These are phyloP conservation scores for Sporothrix luriei DNA, from an alignment of 2,329 filamentous ascomycete genomes.

Conservation along the genomic window DNA sequence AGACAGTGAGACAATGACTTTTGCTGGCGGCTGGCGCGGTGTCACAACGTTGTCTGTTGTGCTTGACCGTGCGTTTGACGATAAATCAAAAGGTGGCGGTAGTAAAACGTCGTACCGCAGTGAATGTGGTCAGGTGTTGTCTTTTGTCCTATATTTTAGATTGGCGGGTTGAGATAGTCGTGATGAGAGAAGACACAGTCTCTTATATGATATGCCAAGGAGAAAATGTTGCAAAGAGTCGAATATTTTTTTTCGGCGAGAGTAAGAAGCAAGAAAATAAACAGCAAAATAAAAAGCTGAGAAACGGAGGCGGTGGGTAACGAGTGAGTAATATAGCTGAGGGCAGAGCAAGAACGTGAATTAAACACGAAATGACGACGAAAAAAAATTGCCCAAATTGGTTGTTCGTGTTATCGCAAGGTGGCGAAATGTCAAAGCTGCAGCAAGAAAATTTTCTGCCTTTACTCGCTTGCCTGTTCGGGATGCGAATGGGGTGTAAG, in stretches of 20 bases:
- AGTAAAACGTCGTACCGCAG: neutral
- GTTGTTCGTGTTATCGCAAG: slow-evolving; percentile 29
- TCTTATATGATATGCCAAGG: slow-evolving; percentile 1
- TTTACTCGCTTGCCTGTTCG: slow-evolving; percentile 32
- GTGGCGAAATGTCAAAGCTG: slow-evolving; percentile 31
- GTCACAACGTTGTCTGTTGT: slow-evolving; percentile 19
- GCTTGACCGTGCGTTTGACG: slow-evolving; percentile 20
- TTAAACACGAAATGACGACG: slow-evolving; percentile 21
- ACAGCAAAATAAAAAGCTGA: neutral
- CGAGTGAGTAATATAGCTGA: slow-evolving; percentile 26
- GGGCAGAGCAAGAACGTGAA: slow-evolving; percentile 16
- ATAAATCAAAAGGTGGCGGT: slow-evolving; percentile 4
- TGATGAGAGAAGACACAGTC: neutral
- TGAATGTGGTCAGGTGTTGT: slow-evolving; percentile 23
- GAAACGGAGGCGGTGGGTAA: slow-evolving; percentile 14
- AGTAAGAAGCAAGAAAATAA: neutral
- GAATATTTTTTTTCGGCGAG: neutral
- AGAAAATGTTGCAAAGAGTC: neutral
- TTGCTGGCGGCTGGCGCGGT: slow-evolving; percentile 7
- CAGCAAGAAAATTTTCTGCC: slow-evolving; percentile 26
- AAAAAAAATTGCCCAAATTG: slow-evolving; percentile 13
- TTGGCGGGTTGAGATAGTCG: slow-evolving; percentile 1
- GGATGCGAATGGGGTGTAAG: slow-evolving; percentile 30
- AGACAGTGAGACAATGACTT: neutral
- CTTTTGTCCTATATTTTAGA: slow-evolving; percentile 10